Evolutionary conservation across 805 yeast species (phyloP), one percentile per base, ranked within the genome.

Genomic region (Danielia oregonensis): DNA sequence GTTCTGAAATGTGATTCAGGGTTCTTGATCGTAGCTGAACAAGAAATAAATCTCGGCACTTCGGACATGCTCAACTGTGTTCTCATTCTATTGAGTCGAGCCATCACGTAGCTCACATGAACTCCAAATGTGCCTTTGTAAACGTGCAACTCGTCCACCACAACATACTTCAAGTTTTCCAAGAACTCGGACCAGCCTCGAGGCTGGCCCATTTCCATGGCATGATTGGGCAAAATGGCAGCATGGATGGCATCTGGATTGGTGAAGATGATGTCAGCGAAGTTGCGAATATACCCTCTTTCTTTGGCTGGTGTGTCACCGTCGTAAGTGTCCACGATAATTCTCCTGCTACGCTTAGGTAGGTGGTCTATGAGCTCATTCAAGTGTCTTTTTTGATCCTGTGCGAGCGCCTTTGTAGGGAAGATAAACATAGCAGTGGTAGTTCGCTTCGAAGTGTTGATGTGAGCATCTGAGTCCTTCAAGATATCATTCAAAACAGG

Each of bases 401-500:
- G 98, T 0, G 99, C 97, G 33, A 93, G 66, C 0, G 99, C 98
- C 53, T 93, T 93, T 0, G 99, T 93, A 2, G 99, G 99, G 49
- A 93, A 93, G 9, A 93, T 79, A 49, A 84, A 88, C 67, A 94
- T 68, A 7, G 96, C 84, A 0, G 95, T 85, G 4, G 74, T 48
- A 0, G 41, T 18, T n/a, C 65, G 33, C 5, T 42, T 35, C n/a
- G 32, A 34, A 21, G 36, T 21, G 61, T 63, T 8, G 63, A 61
- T 27, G 54, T 67, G 33, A 70, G 44, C 33, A 22, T 53, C 49
- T 5, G 59, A 32, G 62, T 64, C 61, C 58, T 62, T 56, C 9
- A 67, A 40, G 8, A 67, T 61, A 25, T 57, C 69, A 32, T 70
- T 65, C 7, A 89, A 54, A 2, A 91, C 85, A 0, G 97, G 95